Percentiles rank a stretch among this genome's conserved stretches.
phyloP scores from a whole-genome alignment of 768 basidiomycete species.

The Mycena pura region DNA sequence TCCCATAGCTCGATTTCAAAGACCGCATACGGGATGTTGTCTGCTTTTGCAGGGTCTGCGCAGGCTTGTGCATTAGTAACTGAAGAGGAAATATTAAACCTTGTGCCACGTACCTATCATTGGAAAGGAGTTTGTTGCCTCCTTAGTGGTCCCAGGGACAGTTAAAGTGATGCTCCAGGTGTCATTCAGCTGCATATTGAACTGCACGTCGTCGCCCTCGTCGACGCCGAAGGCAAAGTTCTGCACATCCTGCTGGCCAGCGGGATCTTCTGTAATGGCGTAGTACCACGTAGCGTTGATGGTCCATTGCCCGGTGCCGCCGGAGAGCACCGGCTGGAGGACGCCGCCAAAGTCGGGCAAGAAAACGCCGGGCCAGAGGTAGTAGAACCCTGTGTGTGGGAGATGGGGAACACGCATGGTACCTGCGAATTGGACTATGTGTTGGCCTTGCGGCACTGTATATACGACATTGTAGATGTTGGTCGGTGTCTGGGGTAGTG shows the following conservation, averaged over 20 bases:
- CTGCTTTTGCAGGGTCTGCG: conserved; percentile 13
- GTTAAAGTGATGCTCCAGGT: conserved; percentile 19
- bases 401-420: conserved; percentile 15
- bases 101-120: conserved; percentile 13
- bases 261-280: conserved; percentile 11
- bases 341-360: conserved; percentile 13
- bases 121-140: conserved; percentile 11
- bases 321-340: conserved; percentile 17
- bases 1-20: conserved; percentile 15
- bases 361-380: conserved; percentile 16
- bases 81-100: not conserved
- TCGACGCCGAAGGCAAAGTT: conserved; percentile 11
- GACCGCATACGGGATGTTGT: conserved; percentile 12
- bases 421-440: conserved; percentile 15
- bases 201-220: conserved; percentile 11
- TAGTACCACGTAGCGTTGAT: conserved; percentile 20
- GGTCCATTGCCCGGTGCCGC: conserved; percentile 13
- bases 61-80: not conserved
- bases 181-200: conserved; percentile 15
- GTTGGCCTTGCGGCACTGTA: conserved; percentile 5
- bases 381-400: conserved; percentile 11
- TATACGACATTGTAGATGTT: conserved; percentile 13
- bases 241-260: conserved; percentile 15
- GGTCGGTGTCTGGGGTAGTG: conserved; percentile 15
- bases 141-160: conserved; percentile 15